phyloP scores from a whole-genome alignment of 2,329 filamentous ascomycete species.

The Xylariaceae sp. region DNA sequence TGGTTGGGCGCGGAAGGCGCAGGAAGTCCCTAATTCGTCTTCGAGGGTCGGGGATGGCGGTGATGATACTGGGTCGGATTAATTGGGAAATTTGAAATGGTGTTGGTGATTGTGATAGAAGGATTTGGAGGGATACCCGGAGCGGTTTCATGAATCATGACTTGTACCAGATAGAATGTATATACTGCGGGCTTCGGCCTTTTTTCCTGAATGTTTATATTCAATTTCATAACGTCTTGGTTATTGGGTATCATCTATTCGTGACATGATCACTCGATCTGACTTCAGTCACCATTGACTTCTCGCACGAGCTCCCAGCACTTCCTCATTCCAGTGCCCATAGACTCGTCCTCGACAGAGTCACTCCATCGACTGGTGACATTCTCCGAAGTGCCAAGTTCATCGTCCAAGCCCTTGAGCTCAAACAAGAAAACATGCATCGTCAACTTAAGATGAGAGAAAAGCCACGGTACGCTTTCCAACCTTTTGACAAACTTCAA shows the following conservation, averaged over 20 bases:
- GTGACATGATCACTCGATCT: not conserved
- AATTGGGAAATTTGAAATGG: not conserved
- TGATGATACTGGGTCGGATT: not conserved
- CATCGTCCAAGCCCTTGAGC: constrained; percentile 23
- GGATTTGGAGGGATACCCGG: too few species aligned
- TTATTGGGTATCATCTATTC: not conserved
- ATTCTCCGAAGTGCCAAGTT: constrained; percentile 5
- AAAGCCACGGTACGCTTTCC: constrained; percentile 52
- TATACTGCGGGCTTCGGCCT: not conserved
- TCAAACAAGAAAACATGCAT: constrained; percentile 54
- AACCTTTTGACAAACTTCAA: constrained; percentile 38
- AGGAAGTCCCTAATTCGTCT: not conserved
- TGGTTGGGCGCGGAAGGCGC: not conserved
- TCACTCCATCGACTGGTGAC: constrained; percentile 34
- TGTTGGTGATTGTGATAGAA: too few species aligned
- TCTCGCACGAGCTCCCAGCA: constrained; percentile 46
- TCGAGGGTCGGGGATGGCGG: constrained; percentile 6
- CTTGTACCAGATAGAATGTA: not conserved
- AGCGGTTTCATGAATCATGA: not conserved
- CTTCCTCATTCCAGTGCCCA: constrained; percentile 56
- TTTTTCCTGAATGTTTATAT: not conserved
- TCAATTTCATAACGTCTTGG: not conserved
- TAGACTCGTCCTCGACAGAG: constrained; percentile 45
- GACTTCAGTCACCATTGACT: constrained; percentile 15
- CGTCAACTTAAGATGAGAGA: constrained; percentile 51